Evolutionary conservation across 129 eudicot species (phyloP), one percentile per base, ranked within the genome.

Genomic region (Logfia minima): DNA sequence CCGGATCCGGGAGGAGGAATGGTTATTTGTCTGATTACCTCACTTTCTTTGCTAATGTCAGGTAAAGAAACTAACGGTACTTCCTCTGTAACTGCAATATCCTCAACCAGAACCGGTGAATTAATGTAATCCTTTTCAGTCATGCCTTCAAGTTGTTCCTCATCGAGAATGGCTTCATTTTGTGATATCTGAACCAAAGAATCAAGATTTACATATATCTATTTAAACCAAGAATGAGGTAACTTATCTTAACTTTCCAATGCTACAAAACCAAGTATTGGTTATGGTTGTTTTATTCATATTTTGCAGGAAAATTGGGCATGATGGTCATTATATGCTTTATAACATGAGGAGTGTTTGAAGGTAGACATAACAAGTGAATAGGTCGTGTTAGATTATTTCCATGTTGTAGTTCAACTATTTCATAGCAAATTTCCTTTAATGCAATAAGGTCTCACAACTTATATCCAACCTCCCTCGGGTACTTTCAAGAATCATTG

Each of bases 1-100:
- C 99, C 96, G 6, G 56, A 53, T 77, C 99, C 99, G 65, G 96
- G 97, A 56, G 96, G 92, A 82, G 94, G 92, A 79, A 95, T 81
- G 60, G 68, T 31, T 82, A 79, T 85, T 70, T 85, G 75, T 82
- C 80, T 84, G 55, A 89, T 52, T 41, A 72, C 77, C 45, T 69
- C 77, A 48, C 90, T 85, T 82, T 90, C 96, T 77, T 72, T 65
- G 31, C 83, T 67, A 79, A 87, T 88, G 55, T 82, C 85, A 58
- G 81, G 73, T 70, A 75, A 77, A 31, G 84, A 61, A 69, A 66
- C 83, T 26, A 78, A 77, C 11, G 78, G 31, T 48, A 61, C 81
- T 64, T 83, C 88, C 77, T 63, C 86, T 63, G 64, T 77, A 74
- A 60, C 79, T 60, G 83, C 70, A 59, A 69, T 80, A 72, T 82